These are phyloP conservation scores for Pulveroboletus sp. DNA, from an alignment of 768 basidiomycete genomes.

Conservation along the genomic window DNA sequence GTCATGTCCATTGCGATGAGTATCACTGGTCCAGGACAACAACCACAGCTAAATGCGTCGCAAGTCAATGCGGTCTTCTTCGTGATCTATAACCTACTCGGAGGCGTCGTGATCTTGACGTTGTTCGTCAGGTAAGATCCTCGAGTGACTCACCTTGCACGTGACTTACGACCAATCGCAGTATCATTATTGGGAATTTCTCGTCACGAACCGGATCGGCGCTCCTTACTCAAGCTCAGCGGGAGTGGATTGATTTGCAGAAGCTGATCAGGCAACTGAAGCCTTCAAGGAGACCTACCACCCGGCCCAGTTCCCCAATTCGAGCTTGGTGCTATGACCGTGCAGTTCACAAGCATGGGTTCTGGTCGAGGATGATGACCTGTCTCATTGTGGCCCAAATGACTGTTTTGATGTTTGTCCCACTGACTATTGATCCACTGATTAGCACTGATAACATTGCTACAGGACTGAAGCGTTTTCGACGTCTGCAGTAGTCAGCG, in stretches of 20 bases:
- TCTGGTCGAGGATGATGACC: slow-evolving; percentile 84
- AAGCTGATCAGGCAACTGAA: slow-evolving; percentile 83
- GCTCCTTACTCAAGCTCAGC: slow-evolving; percentile 78
- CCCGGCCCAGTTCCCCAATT: slow-evolving; percentile 47
- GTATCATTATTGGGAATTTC: slow-evolving; percentile 96
- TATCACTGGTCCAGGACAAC: slow-evolving; percentile 62
- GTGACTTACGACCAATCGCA: slow-evolving; percentile 31
- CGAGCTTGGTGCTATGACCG: slow-evolving; percentile 89
- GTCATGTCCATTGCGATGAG: slow-evolving; percentile 80
- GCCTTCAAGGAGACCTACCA: slow-evolving; percentile 77
- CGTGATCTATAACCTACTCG: slow-evolving; percentile 85
- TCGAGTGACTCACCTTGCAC: background rate
- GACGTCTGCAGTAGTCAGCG: slow-evolving; percentile 45
- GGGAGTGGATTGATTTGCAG: slow-evolving; percentile 92
- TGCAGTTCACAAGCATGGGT: slow-evolving; percentile 87
- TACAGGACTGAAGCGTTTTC: slow-evolving; percentile 77
- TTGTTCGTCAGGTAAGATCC: slow-evolving; percentile 75
- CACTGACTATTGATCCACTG: background rate
- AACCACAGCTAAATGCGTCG: slow-evolving; percentile 67
- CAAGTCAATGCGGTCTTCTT: slow-evolving; percentile 89
- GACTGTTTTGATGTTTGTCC: slow-evolving; percentile 68
- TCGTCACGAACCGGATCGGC: slow-evolving; percentile 82
- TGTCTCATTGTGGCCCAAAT: slow-evolving; percentile 78
- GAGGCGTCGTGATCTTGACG: slow-evolving; percentile 84
- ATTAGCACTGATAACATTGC: background rate